Percentiles rank a stretch among this genome's conserved stretches.
Evolutionary conservation across 352 stramenopile genomes (phyloP).

Genomic region (Nothophytophthora sp.): DNA sequence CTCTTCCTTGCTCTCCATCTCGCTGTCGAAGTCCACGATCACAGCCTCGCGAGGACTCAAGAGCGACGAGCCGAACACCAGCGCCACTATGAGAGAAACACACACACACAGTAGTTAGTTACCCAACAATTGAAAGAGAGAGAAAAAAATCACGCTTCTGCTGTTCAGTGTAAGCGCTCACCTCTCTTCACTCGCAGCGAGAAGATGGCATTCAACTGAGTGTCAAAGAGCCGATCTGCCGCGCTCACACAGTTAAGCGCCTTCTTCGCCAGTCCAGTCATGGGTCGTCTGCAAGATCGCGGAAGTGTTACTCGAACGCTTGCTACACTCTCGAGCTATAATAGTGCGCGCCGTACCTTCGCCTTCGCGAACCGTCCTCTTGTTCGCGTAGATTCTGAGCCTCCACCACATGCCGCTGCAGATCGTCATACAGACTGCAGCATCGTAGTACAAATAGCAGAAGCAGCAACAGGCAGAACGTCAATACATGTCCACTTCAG

Average conservation of each 20-base stretch:
- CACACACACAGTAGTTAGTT: neutral
- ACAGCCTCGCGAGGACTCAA: conserved; percentile 55
- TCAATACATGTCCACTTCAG: no score
- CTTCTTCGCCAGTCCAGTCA: conserved; percentile 42
- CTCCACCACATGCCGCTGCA: conserved; percentile 28
- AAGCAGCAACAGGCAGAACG: neutral
- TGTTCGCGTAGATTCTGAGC: conserved; percentile 15
- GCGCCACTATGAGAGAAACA: conserved; percentile 34
- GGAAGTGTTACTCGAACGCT: no score
- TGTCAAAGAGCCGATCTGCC: conserved; percentile 29
- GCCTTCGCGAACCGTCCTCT: conserved; percentile 3
- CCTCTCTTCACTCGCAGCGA: conserved; percentile 34
- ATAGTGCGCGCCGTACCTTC: conserved; percentile 5
- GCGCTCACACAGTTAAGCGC: conserved; percentile 46
- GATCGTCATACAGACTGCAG: conserved; percentile 57
- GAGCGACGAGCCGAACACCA: conserved; percentile 61
- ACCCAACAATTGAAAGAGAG: neutral
- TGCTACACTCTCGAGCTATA: no score
- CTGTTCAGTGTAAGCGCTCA: conserved; percentile 4
- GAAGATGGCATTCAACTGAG: conserved; percentile 38
- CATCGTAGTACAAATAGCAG: neutral
- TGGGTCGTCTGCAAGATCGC: conserved; percentile 25
- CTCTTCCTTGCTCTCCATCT: neutral
- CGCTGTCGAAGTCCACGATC: conserved; percentile 44
- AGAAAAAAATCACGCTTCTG: no score